These are phyloP conservation scores for Medicago lupulina DNA, from an alignment of 306 rosid species.

Conservation along the genomic window DNA sequence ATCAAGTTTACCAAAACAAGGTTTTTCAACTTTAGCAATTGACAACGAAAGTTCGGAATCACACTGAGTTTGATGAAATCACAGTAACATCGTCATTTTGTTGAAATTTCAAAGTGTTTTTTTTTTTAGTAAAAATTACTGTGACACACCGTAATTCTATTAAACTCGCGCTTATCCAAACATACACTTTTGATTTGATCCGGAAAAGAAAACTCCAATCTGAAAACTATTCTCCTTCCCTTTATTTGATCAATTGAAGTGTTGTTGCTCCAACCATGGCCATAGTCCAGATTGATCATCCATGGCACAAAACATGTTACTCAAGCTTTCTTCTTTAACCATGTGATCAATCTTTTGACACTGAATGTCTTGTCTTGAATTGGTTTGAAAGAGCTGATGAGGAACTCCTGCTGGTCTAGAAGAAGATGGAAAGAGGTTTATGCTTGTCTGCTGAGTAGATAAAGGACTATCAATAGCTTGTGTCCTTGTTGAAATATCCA, in stretches of 20 bases:
- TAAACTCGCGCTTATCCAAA: neutral
- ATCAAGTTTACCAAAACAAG: constrained; percentile 62
- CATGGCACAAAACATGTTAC: constrained; percentile 86
- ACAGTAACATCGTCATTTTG: neutral
- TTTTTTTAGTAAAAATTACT: neutral
- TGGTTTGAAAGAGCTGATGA: constrained; percentile 79
- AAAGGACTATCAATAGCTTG: constrained; percentile 83
- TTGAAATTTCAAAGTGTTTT: neutral
- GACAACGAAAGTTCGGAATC: neutral
- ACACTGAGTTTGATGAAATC: neutral
- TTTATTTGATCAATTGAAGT: constrained; percentile 62
- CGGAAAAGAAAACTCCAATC: constrained; percentile 30
- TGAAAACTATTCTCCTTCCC: constrained; percentile 19
- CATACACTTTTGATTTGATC: constrained; percentile 33
- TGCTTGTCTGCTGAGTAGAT: constrained; percentile 60
- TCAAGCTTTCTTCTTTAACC: constrained; percentile 78
- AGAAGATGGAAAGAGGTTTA: constrained; percentile 68
- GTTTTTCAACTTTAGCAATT: constrained; percentile 39
- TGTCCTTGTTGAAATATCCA: constrained; percentile 91
- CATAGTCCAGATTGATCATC: constrained; percentile 96
- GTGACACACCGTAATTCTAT: neutral
- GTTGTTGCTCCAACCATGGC: constrained; percentile 99
- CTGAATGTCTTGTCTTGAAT: constrained; percentile 73
- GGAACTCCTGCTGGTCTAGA: constrained; percentile 72
- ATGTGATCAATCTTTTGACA: constrained; percentile 76